These are phyloP conservation scores for Astragalus glycyphyllos DNA, from an alignment of 306 rosid species.

Conservation along the genomic window DNA sequence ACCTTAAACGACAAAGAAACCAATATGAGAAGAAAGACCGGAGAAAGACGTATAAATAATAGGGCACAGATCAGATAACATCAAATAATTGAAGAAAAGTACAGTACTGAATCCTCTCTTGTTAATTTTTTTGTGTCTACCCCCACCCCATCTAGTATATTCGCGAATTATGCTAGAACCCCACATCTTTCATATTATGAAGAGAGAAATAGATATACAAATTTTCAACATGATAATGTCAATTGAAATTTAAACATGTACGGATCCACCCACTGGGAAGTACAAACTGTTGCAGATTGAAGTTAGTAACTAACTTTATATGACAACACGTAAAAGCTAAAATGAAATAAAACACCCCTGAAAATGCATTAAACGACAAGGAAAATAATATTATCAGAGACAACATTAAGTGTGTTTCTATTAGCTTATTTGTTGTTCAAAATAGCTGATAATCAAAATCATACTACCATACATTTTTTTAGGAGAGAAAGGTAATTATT, in stretches of 20 bases:
- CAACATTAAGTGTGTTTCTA: background rate
- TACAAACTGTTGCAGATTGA: background rate
- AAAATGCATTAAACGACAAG: background rate
- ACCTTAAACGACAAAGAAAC: constrained; percentile 43
- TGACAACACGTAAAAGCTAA: background rate
- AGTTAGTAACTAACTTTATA: background rate
- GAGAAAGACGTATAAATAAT: background rate
- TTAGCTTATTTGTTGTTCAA: background rate
- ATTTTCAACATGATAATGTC: background rate
- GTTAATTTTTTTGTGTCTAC: background rate
- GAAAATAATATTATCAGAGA: background rate
- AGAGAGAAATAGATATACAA: background rate
- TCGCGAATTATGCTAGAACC: background rate
- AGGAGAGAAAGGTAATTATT: background rate
- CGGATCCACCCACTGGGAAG: background rate
- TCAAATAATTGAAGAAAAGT: background rate
- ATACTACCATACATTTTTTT: background rate
- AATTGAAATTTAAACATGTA: background rate
- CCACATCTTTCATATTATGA: background rate
- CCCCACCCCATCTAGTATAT: no score
- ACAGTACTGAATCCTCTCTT: background rate
- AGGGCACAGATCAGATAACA: background rate
- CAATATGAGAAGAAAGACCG: background rate
- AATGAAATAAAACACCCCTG: background rate
- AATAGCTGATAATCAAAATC: background rate